Evolutionary conservation across 345 rosid species (phyloP), one percentile per base, ranked within the genome.

Genomic region (Aquilaria sinensis): DNA sequence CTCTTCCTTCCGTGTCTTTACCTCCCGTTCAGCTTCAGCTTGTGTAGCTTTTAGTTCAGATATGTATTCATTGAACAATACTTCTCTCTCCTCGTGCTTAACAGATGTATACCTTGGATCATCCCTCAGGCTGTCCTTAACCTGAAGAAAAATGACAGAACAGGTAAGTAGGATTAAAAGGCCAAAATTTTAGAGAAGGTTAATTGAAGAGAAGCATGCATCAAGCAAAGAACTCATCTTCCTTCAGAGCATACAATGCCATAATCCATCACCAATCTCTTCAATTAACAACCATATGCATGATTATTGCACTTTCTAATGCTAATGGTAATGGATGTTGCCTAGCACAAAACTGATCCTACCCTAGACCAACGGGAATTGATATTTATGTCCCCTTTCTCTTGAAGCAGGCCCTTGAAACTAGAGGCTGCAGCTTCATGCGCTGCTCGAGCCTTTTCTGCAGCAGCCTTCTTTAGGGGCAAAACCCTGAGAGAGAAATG

Each of bases 361-460:
- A 94, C 99, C 96, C 84, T 87, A 56, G 93, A 86, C 99, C 99
- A 94, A 52, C 88, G 93, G 67, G 88, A 85, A 75, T 72, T 72
- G 49, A 77, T 61, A 61, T 78, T 81, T 61, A 94, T 64, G 74
- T 87, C 91, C 73, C 81, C 88, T 57, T 63, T 83, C 37, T 94
- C 97, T 29, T 34, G 81, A 66, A 94, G 88, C 95, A 94, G 75
- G 69, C 85, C 78, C 76, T 88, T 94, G 75, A 90, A 91, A 77
- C 86, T 72, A 48, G 88, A 78, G 60, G 90, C 75, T 15, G 81
- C 80, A 9, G 87, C 87, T 34, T 84, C 80, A 53, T 89, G 96
- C 56, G 77, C 65, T 70, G 86, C 96, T 70, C 71, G 89, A 61
- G 84, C 91, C 74, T 84, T 94, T 66, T 85, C 88, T 64, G 84